These are phyloP conservation scores for Salvia miltiorrhiza DNA, from an alignment of 257 asterid species.

Conservation along the genomic window DNA sequence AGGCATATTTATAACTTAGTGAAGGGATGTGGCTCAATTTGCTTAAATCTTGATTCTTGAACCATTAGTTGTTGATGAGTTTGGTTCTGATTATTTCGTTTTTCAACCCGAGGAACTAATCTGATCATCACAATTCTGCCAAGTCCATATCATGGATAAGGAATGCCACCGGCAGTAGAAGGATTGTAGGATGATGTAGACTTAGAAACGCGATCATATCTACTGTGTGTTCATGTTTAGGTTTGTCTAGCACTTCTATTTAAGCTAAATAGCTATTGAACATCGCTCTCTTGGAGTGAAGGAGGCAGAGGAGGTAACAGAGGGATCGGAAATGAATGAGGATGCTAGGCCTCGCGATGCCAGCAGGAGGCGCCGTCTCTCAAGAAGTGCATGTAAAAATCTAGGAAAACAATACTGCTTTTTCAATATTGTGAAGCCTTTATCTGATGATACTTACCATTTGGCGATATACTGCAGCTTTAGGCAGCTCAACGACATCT, in stretches of 20 bases:
- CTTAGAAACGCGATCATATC: too few species aligned
- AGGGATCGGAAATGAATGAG: constrained; percentile 27
- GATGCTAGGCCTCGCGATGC: constrained; percentile 31
- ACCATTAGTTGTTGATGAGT: neutral
- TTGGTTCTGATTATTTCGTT: neutral
- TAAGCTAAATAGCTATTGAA: neutral
- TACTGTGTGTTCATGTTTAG: too few species aligned
- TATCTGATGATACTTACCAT: neutral
- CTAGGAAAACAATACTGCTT: neutral
- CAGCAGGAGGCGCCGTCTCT: constrained; percentile 37
- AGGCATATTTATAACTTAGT: neutral
- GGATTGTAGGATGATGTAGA: too few species aligned
- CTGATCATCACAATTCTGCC: neutral
- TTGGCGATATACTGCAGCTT: constrained; percentile 52
- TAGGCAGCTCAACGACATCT: constrained; percentile 47
- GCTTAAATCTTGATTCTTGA: neutral
- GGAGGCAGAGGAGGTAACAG: constrained; percentile 30
- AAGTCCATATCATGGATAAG: too few species aligned
- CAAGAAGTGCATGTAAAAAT: constrained; percentile 71
- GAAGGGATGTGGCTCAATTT: neutral
- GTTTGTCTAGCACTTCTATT: too few species aligned
- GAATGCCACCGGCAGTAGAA: too few species aligned
- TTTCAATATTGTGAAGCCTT: neutral
- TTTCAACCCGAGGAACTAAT: neutral
- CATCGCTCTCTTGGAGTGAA: neutral